Percentiles rank a stretch among this genome's conserved stretches.
Evolutionary conservation across 2,329 filamentous ascomycete genomes (phyloP).

Genomic region (Talaromyces sp.): DNA sequence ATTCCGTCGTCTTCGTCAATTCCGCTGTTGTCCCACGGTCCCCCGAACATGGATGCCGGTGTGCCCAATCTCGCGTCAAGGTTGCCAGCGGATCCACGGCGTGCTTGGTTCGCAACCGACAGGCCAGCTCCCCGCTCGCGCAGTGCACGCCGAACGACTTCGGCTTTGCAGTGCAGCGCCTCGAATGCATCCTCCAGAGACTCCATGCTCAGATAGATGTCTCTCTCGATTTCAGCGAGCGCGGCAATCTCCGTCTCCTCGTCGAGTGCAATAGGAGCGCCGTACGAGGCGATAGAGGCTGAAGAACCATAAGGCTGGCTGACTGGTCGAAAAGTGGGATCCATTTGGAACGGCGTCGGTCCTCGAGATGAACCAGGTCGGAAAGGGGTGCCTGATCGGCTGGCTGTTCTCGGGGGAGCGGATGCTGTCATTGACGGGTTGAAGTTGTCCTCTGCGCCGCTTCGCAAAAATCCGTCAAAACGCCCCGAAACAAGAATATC

Average conservation of each 20-base stretch:
- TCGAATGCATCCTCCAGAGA: conserved; percentile 91
- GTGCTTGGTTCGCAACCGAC: conserved; percentile 42
- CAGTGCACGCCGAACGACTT: conserved; percentile 70
- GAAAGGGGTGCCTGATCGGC: conserved; percentile 29
- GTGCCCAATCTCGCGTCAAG: conserved; percentile 40
- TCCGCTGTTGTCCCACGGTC: conserved; percentile 32
- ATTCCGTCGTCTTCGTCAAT: conserved; percentile 39
- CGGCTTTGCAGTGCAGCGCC: conserved; percentile 77
- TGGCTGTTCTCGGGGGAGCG: conserved; percentile 34
- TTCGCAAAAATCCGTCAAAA: conserved; percentile 94
- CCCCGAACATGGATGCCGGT: conserved; percentile 29
- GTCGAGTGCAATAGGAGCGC: conserved; percentile 80
- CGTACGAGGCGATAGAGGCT: conserved; percentile 51
- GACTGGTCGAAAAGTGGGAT: conserved; percentile 39
- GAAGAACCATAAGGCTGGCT: conserved; percentile 34
- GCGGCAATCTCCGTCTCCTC: conserved; percentile 91
- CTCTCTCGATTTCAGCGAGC: conserved; percentile 83
- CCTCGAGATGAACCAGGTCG: conserved; percentile 29
- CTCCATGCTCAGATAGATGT: conserved; percentile 94
- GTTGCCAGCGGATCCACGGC: conserved; percentile 31
- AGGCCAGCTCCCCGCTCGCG: conserved; percentile 79
- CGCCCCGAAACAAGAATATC: conserved; percentile 89
- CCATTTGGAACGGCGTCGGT: conserved; percentile 23
- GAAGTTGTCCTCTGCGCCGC: conserved; percentile 65
- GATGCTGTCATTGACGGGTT: conserved; percentile 17